These are phyloP conservation scores for Fusarium humuli DNA, from an alignment of 2,329 filamentous ascomycete genomes.

Conservation along the genomic window DNA sequence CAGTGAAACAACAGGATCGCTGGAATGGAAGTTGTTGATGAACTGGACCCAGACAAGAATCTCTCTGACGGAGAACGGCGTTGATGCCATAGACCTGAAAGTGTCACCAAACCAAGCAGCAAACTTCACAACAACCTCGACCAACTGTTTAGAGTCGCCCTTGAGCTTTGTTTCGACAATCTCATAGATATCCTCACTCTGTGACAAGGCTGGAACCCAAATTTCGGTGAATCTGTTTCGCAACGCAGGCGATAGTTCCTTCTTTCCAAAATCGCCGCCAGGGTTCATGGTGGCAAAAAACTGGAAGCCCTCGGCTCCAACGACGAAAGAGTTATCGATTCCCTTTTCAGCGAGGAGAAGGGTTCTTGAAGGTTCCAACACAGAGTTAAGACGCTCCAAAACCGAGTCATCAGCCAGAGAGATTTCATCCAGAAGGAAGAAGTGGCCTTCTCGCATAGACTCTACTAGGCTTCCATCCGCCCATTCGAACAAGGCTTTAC, in stretches of 20 bases:
- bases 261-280: slow-evolving; percentile 97
- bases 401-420: slow-evolving; percentile 98
- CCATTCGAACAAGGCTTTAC: slow-evolving; percentile 95
- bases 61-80: slow-evolving; percentile 89
- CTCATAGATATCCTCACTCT: slow-evolving; percentile 85
- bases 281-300: slow-evolving; percentile 99
- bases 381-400: slow-evolving; percentile 93
- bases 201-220: slow-evolving; percentile 91
- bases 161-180: slow-evolving; percentile 84
- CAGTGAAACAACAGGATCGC: slow-evolving; percentile 60
- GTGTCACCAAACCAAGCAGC: slow-evolving; percentile 90
- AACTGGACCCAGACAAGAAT: slow-evolving; percentile 95
- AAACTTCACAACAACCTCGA: slow-evolving; percentile 82
- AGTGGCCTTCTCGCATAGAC: slow-evolving; percentile 89
- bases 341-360: slow-evolving; percentile 95
- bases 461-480: slow-evolving; percentile 92
- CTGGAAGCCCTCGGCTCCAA: slow-evolving; percentile 83
- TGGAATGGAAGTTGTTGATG: slow-evolving; percentile 73
- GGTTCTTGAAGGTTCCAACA: slow-evolving; percentile 87
- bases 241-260: slow-evolving; percentile 93
- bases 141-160: slow-evolving; percentile 65
- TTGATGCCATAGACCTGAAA: slow-evolving; percentile 80
- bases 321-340: slow-evolving; percentile 81
- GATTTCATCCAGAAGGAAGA: slow-evolving; percentile 97
- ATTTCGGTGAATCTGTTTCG: slow-evolving; percentile 98